Evolutionary conservation across 129 eudicot genomes (phyloP).

Genomic region (Flaveria trinervia): DNA sequence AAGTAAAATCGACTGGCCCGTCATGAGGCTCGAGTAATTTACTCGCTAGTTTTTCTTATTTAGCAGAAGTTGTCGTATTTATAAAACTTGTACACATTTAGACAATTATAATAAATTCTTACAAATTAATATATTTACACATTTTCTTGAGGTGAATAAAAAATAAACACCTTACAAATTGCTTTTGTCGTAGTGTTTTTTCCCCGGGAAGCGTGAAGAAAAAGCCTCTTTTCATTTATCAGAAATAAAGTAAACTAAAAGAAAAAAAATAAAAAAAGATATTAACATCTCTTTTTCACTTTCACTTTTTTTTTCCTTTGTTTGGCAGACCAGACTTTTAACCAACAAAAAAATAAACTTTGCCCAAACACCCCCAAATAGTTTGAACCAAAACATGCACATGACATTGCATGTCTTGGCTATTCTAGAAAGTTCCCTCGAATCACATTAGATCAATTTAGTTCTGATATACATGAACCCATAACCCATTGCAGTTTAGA

Average conservation of each 20-base stretch:
- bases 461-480: not conserved
- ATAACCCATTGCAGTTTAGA: too few species aligned
- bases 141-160: not conserved
- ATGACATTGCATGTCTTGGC: not conserved
- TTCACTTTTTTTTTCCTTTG: slow-evolving; percentile 26
- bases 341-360: slow-evolving; percentile 23
- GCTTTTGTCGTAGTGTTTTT: slow-evolving; percentile 7
- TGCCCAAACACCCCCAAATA: not conserved
- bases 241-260: slow-evolving; percentile 6
- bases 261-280: slow-evolving; percentile 1
- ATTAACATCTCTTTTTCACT: slow-evolving; percentile 24
- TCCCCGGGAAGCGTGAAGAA: slow-evolving; percentile 23
- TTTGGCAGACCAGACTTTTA: slow-evolving; percentile 21
- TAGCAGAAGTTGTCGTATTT: too few species aligned
- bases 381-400: not conserved
- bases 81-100: not conserved
- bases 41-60: too few species aligned
- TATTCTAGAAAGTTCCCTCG: not conserved
- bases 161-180: not conserved
- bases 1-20: too few species aligned
- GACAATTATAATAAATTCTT: not conserved
- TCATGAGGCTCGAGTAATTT: too few species aligned
- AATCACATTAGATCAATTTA: not conserved
- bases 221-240: slow-evolving; percentile 32
- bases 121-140: not conserved